These are phyloP conservation scores for Coriaria nepalensis DNA, from an alignment of 306 rosid genomes.

Conservation along the genomic window DNA sequence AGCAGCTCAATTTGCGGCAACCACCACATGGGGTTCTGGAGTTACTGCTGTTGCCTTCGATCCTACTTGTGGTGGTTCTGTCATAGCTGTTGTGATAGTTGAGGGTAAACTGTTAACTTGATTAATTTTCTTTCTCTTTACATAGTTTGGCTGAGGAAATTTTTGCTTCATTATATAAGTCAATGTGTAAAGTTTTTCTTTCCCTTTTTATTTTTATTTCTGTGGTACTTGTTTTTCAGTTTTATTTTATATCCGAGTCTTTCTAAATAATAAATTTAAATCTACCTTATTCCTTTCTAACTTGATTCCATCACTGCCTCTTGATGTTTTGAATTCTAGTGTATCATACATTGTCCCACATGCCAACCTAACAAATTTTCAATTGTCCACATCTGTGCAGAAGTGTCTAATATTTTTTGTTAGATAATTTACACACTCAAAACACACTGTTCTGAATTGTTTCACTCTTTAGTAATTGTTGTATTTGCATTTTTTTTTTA, in stretches of 20 bases:
- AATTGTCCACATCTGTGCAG: too few relatives aligned
- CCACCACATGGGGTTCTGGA: slow-evolving; percentile 99
- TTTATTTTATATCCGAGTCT: neutral
- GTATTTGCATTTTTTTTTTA: too few relatives aligned
- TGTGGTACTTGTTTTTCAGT: neutral
- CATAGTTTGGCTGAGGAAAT: slow-evolving; percentile 1
- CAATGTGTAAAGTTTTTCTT: neutral
- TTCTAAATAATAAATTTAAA: too few relatives aligned
- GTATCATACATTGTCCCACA: too few relatives aligned
- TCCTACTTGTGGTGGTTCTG: slow-evolving; percentile 96
- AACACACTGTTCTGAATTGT: too few relatives aligned
- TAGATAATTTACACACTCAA: too few relatives aligned
- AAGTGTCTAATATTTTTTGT: too few relatives aligned
- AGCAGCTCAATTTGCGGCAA: slow-evolving; percentile 93
- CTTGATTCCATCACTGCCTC: too few relatives aligned
- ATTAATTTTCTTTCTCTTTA: slow-evolving; percentile 1
- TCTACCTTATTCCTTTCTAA: too few relatives aligned
- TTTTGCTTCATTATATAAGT: neutral
- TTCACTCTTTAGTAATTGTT: too few relatives aligned
- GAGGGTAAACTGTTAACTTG: slow-evolving; percentile 44
- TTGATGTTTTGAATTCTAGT: too few relatives aligned
- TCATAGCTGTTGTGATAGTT: slow-evolving; percentile 85
- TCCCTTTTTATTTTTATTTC: neutral
- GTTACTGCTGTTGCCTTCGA: slow-evolving; percentile 98
- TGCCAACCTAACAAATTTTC: too few relatives aligned